Evolutionary conservation across 257 asterid genomes (phyloP), one percentile per base, ranked within the genome.

Genomic region (Penstemon newberryi): DNA sequence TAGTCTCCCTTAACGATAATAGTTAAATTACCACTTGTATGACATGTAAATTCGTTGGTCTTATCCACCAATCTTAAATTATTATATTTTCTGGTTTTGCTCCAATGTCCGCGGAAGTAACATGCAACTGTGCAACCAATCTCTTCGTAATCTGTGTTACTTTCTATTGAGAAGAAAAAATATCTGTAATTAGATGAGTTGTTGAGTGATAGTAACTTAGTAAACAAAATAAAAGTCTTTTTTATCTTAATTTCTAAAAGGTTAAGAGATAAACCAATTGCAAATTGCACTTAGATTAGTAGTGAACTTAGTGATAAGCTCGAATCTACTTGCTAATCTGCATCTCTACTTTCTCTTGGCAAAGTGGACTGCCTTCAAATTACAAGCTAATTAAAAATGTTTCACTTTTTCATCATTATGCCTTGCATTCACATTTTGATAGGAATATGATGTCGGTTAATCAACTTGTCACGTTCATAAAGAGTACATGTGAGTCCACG

Each of bases 281-380:
- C 45, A 58, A 58, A 58, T 58, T 58, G 43, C 42, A 56, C 33
- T 0, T 56, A 18, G 4, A 18, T 33, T 56, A 36, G 18, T 56
- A 10, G 5, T 33, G 8, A 5, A 2, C 42, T 42, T 10, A n/a
- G 55, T 62, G 67, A 62, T 62, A 62, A 62, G 54, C 8, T 11
- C 55, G 67, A 62, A 62, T 44, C 67, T 44, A 19, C 67, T 15
- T 62, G 67, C 67, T 8, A 19, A 62, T 49, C 67, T 44, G 55
- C 38, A 15, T 62, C 67, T 9, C 10, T 62, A 3, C 39, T 43
- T 61, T 25, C 41, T 9, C 12, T 15, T 56, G 62, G 44, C 62
- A 8, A 56, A 56, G 13, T 9, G 11, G 11, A 33, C 18, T 19
- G 5, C n/a, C 6, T n/a, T 50, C 57, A 53, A 53, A 5, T 3